Percentiles rank a stretch among this genome's conserved stretches.
These are phyloP conservation scores for Epichloe elymi DNA, from an alignment of 2,329 filamentous ascomycete genomes.

Conservation along the genomic window DNA sequence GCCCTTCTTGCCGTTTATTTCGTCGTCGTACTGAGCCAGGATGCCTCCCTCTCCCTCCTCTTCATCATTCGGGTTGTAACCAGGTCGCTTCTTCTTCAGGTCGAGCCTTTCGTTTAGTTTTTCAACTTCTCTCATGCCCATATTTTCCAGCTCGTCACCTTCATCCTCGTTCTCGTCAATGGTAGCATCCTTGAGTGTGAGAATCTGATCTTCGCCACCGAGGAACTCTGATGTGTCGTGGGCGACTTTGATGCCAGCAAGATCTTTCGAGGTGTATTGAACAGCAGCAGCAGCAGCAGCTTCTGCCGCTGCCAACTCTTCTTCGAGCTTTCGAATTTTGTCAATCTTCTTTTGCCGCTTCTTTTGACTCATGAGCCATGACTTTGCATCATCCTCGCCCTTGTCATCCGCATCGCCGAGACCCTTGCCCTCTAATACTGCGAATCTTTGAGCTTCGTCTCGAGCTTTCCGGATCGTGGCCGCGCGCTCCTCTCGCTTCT, in stretches of 20 bases:
- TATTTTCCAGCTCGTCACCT: constrained; percentile 78
- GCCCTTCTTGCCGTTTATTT: constrained; percentile 78
- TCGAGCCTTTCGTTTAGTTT: constrained; percentile 63
- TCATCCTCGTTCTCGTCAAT: constrained; percentile 75
- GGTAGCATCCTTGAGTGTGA: constrained; percentile 87
- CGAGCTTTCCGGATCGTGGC: constrained; percentile 77
- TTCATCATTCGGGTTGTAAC: constrained; percentile 72
- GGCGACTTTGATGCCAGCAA: constrained; percentile 82
- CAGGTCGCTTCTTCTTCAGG: constrained; percentile 77
- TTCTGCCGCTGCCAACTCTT: constrained; percentile 68
- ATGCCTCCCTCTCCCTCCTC: constrained; percentile 55
- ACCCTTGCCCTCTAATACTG: constrained; percentile 68
- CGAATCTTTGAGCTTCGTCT: constrained; percentile 65
- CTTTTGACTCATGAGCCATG: constrained; percentile 82
- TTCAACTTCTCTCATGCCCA: constrained; percentile 59
- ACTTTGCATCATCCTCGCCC: constrained; percentile 60
- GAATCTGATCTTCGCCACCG: constrained; percentile 72
- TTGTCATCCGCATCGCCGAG: constrained; percentile 62
- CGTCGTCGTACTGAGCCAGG: constrained; percentile 87
- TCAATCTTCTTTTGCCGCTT: constrained; percentile 89
- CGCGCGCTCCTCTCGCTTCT: constrained; percentile 65
- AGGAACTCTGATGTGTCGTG: constrained; percentile 76
- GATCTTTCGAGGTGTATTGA: constrained; percentile 71
- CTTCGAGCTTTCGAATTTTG: constrained; percentile 56
- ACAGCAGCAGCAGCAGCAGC: constrained; percentile 46